Conservation (phyloP, 352 stramenopile genomes). For the Saprolegnia parasitica region DNA sequence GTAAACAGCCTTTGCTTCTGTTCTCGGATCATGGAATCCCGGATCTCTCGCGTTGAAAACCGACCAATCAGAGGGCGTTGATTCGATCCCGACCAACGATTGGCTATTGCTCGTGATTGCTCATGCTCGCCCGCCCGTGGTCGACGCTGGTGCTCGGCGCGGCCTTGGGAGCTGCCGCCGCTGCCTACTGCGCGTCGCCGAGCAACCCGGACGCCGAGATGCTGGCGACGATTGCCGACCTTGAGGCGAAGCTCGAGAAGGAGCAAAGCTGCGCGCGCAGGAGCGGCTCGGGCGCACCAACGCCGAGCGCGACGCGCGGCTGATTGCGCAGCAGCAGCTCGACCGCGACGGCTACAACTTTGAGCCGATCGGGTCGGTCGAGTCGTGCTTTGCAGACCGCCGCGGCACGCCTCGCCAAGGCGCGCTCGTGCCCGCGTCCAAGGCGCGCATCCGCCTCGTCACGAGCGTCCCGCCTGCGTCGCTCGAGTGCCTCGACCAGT, state of each 20-base stretch:
- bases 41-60: too few species aligned
- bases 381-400: slow-evolving; percentile 84
- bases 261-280: slow-evolving; percentile 63
- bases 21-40: too few species aligned
- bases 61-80: not conserved
- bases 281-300: slow-evolving; percentile 69
- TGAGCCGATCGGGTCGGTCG: slow-evolving; percentile 59
- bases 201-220: not conserved
- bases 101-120: not conserved
- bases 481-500: slow-evolving; percentile 80
- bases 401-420: slow-evolving; percentile 80
- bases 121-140: not conserved
- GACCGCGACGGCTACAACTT: slow-evolving; percentile 62
- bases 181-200: not conserved
- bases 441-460: slow-evolving; percentile 69
- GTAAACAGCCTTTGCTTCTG: too few species aligned
- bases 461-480: slow-evolving; percentile 61
- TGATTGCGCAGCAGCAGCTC: slow-evolving; percentile 59
- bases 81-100: not conserved
- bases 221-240: not conserved
- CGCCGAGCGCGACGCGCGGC: slow-evolving; percentile 64
- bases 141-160: not conserved
- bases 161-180: not conserved
- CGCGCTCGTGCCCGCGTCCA: slow-evolving; percentile 55
- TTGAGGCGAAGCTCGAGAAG: slow-evolving; percentile 41